Evolutionary conservation across 345 rosid genomes (phyloP).

Genomic region (Limnanthes douglasii): DNA sequence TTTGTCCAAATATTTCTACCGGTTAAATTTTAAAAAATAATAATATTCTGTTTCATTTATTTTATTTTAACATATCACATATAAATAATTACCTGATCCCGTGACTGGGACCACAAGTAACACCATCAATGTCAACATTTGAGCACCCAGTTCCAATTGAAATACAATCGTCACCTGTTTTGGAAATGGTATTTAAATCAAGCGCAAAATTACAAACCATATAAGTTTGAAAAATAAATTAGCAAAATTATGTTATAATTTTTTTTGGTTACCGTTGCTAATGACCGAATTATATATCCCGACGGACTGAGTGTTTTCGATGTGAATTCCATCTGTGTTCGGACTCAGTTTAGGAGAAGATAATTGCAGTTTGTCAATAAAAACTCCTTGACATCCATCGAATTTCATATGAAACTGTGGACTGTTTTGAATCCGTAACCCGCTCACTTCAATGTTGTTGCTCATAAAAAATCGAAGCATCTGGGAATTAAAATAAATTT

Average conservation of each 20-base stretch:
- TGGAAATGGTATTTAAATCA: neutral
- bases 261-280: conserved; percentile 49
- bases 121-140: conserved; percentile 49
- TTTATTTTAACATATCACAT: too few species aligned
- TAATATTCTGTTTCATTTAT: too few species aligned
- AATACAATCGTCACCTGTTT: conserved; percentile 72
- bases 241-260: too few species aligned
- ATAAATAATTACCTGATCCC: conserved; percentile 97
- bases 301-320: conserved; percentile 62
- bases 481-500: conserved; percentile 15
- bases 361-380: conserved; percentile 41
- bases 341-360: conserved; percentile 92
- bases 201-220: too few species aligned
- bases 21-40: conserved; percentile 1
- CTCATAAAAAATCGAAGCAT: conserved; percentile 94
- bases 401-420: conserved; percentile 94
- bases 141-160: conserved; percentile 78
- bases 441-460: conserved; percentile 57
- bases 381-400: conserved; percentile 86
- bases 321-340: conserved; percentile 86
- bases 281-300: conserved; percentile 67
- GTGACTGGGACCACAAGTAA: conserved; percentile 86
- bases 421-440: conserved; percentile 71
- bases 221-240: too few species aligned
- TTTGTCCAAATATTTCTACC: neutral